Evolutionary conservation across 2,329 filamentous ascomycete genomes (phyloP).

Genomic region (Lasiodiplodia citricola): DNA sequence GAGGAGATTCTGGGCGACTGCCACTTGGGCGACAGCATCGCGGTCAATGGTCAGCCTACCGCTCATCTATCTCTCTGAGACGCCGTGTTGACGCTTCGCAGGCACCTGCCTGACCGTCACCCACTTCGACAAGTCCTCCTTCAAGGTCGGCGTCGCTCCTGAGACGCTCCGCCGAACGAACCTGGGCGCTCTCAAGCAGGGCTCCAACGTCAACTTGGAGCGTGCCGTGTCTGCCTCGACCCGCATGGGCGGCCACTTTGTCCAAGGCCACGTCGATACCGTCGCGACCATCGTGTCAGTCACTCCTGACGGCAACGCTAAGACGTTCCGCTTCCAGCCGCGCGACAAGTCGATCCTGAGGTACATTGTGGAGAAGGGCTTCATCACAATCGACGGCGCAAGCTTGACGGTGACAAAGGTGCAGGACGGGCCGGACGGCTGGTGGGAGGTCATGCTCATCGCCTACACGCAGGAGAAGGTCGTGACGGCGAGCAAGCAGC

Average conservation of each 20-base stretch:
- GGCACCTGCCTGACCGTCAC: slow-evolving; percentile 91
- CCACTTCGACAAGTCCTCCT: slow-evolving; percentile 65
- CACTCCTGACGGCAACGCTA: slow-evolving; percentile 83
- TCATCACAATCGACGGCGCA: slow-evolving; percentile 90
- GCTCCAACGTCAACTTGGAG: slow-evolving; percentile 85
- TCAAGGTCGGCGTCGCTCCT: slow-evolving; percentile 93
- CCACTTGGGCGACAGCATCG: slow-evolving; percentile 90
- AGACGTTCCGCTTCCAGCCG: slow-evolving; percentile 84
- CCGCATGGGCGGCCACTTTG: slow-evolving; percentile 97
- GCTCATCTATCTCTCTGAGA: not conserved
- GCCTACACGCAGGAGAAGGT: slow-evolving; percentile 94
- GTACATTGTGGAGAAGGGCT: slow-evolving; percentile 97
- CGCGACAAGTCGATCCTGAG: slow-evolving; percentile 71
- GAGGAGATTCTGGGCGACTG: slow-evolving; percentile 82
- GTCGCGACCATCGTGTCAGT: slow-evolving; percentile 75
- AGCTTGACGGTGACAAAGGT: slow-evolving; percentile 92
- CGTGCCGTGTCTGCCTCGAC: slow-evolving; percentile 88
- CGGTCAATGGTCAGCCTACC: slow-evolving; percentile 73
- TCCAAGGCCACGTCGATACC: slow-evolving; percentile 96
- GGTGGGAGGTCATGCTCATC: slow-evolving; percentile 96
- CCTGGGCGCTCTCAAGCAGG: slow-evolving; percentile 73
- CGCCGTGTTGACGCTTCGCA: slow-evolving; percentile 33
- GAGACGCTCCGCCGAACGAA: slow-evolving; percentile 97
- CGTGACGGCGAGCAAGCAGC: slow-evolving; percentile 77
- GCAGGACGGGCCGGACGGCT: slow-evolving; percentile 78